Evolutionary conservation across 116 monocot genomes (phyloP).

Genomic region (Zostera marina): DNA sequence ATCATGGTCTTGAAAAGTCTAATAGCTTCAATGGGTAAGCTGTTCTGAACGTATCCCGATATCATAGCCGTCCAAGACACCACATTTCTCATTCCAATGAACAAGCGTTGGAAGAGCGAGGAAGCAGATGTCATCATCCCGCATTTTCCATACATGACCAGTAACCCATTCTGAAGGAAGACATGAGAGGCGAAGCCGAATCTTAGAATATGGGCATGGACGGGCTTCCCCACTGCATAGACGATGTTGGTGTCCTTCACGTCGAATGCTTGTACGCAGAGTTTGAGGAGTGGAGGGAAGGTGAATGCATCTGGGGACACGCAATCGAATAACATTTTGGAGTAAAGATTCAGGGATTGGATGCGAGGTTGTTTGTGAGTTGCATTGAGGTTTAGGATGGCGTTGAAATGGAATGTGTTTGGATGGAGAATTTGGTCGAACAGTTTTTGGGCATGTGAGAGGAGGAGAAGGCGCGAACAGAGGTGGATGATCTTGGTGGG

Average conservation of each 20-base stretch:
- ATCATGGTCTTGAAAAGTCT: slow-evolving; percentile 11
- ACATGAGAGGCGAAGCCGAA: slow-evolving; percentile 24
- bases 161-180: slow-evolving; percentile 54
- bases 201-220: slow-evolving; percentile 41
- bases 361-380: slow-evolving; percentile 7
- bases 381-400: slow-evolving; percentile 23
- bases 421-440: slow-evolving; percentile 32
- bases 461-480: slow-evolving; percentile 4
- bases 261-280: slow-evolving; percentile 21
- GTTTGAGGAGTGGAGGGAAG: slow-evolving; percentile 35
- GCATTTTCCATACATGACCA: slow-evolving; percentile 47
- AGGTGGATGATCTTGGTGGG: slow-evolving; percentile 18
- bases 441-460: slow-evolving; percentile 19
- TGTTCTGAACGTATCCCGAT: slow-evolving; percentile 51
- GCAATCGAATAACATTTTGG: slow-evolving; percentile 8
- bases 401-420: slow-evolving; percentile 13
- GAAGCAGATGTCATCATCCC: slow-evolving; percentile 16
- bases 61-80: slow-evolving; percentile 68
- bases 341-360: slow-evolving; percentile 12
- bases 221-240: slow-evolving; percentile 23
- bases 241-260: too few species aligned
- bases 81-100: slow-evolving; percentile 12
- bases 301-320: slow-evolving; percentile 26
- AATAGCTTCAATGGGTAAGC: slow-evolving; percentile 8
- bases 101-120: slow-evolving; percentile 24